Base-by-base conservation (phyloP, 1,284 basidiomycete genomes). In the Takashimella koratensis region DNA sequence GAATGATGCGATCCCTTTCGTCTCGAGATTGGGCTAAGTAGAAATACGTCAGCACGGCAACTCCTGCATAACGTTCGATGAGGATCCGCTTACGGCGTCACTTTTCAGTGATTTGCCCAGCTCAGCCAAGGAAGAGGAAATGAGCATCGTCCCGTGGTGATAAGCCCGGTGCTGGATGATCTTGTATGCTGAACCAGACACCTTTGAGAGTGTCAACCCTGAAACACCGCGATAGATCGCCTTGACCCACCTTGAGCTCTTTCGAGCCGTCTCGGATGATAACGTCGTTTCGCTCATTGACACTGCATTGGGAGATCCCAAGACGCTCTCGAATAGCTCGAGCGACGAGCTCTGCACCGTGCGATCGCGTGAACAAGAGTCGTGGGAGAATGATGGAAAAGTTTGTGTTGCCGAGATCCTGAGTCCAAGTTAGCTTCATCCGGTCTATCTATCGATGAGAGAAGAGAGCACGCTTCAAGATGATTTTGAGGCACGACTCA, bases 61-160 rank as follows among this genome's bases (percentile, higher is more conserved):
- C n/a, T n/a, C n/a, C n/a, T n/a, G n/a, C n/a, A n/a, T n/a, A n/a
- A n/a, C n/a, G n/a, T n/a, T n/a, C n/a, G n/a, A n/a, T n/a, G n/a
- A n/a, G n/a, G n/a, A n/a, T n/a, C n/a, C n/a, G n/a, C 78, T 48
- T 57, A 89, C 92, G 73, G 90, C 88, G 52, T 83, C 80, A 0
- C 84, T 82, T 22, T 79, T 83, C 44, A 98, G 79, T 10, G 90
- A 77, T 49, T 86, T 82, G 0, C 88, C 87, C 1, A 95, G 78
- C 8, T 82, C 81, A 30, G 82, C 78, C 21, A 96, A 80, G 45
- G 82, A 78, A 4, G 90, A 88, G 12, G 88, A 86, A 25, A 98
- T 88, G 24, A 99, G 83, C 95, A 99, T 97, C n/a, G 95, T 98
- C 0, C 96, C 96, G 69, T 99, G 96, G 68, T 98, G 95, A 76